Base-by-base conservation (phyloP, 2,329 filamentous ascomycete species). In the Fusarium protoensiforme region DNA sequence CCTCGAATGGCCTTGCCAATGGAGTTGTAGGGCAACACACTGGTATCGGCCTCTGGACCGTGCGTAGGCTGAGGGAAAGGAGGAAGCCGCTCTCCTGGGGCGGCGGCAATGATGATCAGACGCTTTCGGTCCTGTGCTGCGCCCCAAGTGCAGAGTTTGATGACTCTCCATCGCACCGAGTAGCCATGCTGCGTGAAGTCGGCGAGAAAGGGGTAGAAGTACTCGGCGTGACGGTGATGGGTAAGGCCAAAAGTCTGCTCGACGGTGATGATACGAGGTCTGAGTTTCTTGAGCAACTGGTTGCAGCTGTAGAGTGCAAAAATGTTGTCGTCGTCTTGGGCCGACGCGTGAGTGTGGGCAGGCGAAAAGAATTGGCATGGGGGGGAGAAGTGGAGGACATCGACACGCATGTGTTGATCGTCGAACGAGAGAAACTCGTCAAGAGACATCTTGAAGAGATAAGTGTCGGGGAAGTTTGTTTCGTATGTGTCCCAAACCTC, bases 351-450 rank as follows among this genome's bases (percentile, higher is more conserved):
- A 0, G 93, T 95, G 67, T 97, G 92, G 0, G 91, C 92, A 0
- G 90, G 89, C 0, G 93, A 95, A 79, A 92, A 95, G 3, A 88
- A 90, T 74, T 96, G 93, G 64, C 94, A 97, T 0, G 94, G 94
- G 0, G 93, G 93, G 0, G 92, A 94, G 0, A 95, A 81, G 72
- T 97, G 94, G 0, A 94, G 82, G 2, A 96, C 83, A 73, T 96
- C 93, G 0, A 92, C 88, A 5, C 84, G 83, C 10, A 86, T 77
- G 11, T 74, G 65, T 3, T 80, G 78, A 0, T 81, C 73, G 0
- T 71, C 67, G 7, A 53, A 53, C 1, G 75, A 77, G 31, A 90
- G 83, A 59, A 92, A 91, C 2, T 87, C 80, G 36, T 85, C 82
- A 1, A 89, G 81, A 0, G 86, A 81, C 68, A 83, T 82, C 7